These are phyloP conservation scores for Boletus vinaceobasis DNA, from an alignment of 768 basidiomycete species.

Conservation along the genomic window DNA sequence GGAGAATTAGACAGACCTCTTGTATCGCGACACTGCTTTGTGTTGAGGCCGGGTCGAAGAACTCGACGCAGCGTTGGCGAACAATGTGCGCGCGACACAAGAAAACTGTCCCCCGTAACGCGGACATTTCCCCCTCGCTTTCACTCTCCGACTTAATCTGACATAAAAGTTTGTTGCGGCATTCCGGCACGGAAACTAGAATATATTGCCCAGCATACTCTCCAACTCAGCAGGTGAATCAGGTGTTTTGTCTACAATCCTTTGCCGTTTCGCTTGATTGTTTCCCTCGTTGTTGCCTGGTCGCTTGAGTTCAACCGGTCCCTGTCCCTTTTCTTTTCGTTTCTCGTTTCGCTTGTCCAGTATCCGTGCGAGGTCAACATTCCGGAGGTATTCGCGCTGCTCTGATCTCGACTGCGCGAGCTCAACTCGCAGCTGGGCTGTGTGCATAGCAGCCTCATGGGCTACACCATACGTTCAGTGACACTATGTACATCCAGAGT, in stretches of 20 bases:
- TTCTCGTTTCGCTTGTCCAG: constrained; percentile 76
- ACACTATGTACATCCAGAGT: not conserved
- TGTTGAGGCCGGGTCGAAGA: constrained; percentile 32
- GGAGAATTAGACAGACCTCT: constrained; percentile 83
- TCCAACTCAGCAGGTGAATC: constrained; percentile 30
- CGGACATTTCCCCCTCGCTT: constrained; percentile 14
- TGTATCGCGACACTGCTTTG: constrained; percentile 48
- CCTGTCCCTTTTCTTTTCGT: constrained; percentile 57
- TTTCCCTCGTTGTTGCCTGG: constrained; percentile 2
- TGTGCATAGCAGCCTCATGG: constrained; percentile 86
- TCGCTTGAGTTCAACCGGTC: constrained; percentile 33
- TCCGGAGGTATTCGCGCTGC: constrained; percentile 88
- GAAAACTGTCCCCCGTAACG: constrained; percentile 12
- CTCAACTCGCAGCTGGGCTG: constrained; percentile 87
- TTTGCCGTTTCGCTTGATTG: constrained; percentile 17
- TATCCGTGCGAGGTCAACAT: constrained; percentile 89
- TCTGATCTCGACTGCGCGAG: constrained; percentile 83
- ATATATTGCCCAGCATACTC: constrained; percentile 49
- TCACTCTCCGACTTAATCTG: constrained; percentile 27
- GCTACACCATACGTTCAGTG: constrained; percentile 46
- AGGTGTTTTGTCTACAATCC: not conserved
- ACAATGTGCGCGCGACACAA: constrained; percentile 64
- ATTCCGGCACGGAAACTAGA: constrained; percentile 33
- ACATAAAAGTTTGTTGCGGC: constrained; percentile 9
- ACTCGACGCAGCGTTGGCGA: constrained; percentile 38